A percentile compares a stretch with the other conserved stretches of the same genome.
phyloP scores from a whole-genome alignment of 106 monocot species.

The Acorus calamus region DNA sequence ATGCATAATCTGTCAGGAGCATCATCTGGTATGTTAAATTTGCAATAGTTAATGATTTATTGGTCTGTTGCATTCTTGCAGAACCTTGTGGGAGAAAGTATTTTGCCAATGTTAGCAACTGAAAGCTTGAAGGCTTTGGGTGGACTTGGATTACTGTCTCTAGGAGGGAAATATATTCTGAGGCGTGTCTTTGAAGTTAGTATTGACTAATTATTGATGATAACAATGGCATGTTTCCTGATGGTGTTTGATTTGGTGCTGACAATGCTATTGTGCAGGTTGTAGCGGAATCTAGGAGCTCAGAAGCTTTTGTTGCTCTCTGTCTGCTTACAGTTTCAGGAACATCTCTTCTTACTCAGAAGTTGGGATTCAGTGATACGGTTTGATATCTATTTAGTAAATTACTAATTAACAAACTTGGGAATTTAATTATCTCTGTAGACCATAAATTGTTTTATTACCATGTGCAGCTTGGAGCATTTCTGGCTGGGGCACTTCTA shows the following conservation, averaged over 20 bases:
- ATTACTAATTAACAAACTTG: neutral
- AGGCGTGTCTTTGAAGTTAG: conserved; percentile 89
- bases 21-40: no score
- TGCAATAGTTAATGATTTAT: no score
- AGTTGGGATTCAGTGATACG: conserved; percentile 93
- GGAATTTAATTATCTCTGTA: neutral
- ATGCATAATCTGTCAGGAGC: no score
- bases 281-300: conserved; percentile 94
- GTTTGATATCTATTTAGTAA: conserved; percentile 28
- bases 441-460: conserved; percentile 12
- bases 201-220: neutral
- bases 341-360: conserved; percentile 93
- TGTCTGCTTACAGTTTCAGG: conserved; percentile 93
- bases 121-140: conserved; percentile 96
- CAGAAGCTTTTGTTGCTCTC: conserved; percentile 99
- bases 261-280: conserved; percentile 33
- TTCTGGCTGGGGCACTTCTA: conserved; percentile 92
- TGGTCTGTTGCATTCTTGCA: conserved; percentile 16
- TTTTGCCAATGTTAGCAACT: conserved; percentile 69
- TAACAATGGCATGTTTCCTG: neutral
- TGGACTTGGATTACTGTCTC: conserved; percentile 91
- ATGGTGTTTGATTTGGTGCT: neutral
- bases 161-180: conserved; percentile 91
- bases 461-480: conserved; percentile 73
- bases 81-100: conserved; percentile 68